Evolutionary conservation across 306 rosid species (phyloP).

Genomic region (Citrullus mucosospermus): DNA sequence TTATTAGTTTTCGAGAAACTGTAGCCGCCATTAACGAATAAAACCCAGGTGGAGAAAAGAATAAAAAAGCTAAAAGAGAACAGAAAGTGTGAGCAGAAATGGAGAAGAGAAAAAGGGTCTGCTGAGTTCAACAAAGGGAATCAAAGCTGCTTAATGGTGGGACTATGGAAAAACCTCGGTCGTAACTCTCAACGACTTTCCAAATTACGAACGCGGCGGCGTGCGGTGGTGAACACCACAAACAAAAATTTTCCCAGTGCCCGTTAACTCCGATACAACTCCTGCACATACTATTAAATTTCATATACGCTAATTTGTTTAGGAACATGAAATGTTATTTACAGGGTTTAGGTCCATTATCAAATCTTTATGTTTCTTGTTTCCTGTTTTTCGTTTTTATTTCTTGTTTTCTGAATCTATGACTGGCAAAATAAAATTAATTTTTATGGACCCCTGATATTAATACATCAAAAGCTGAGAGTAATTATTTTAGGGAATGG

Average conservation of each 20-base stretch:
- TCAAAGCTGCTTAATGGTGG: background rate
- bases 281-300: too few relatives aligned
- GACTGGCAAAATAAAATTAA: too few relatives aligned
- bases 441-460: too few relatives aligned
- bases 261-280: background rate
- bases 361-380: too few relatives aligned
- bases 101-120: background rate
- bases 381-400: too few relatives aligned
- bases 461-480: too few relatives aligned
- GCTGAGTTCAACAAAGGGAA: background rate
- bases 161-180: background rate
- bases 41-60: background rate
- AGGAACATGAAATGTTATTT: too few relatives aligned
- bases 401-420: too few relatives aligned
- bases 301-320: too few relatives aligned
- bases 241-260: background rate
- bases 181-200: background rate
- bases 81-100: background rate
- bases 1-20: slow-evolving; percentile 39
- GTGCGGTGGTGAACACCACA: background rate
- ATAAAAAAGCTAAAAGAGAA: background rate
- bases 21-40: slow-evolving; percentile 57
- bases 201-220: background rate
- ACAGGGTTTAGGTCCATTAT: too few relatives aligned
- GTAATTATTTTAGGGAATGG: too few relatives aligned